These are phyloP conservation scores for Blastobotrys petasosporus DNA, from an alignment of 1,139 yeast genomes.

Conservation along the genomic window DNA sequence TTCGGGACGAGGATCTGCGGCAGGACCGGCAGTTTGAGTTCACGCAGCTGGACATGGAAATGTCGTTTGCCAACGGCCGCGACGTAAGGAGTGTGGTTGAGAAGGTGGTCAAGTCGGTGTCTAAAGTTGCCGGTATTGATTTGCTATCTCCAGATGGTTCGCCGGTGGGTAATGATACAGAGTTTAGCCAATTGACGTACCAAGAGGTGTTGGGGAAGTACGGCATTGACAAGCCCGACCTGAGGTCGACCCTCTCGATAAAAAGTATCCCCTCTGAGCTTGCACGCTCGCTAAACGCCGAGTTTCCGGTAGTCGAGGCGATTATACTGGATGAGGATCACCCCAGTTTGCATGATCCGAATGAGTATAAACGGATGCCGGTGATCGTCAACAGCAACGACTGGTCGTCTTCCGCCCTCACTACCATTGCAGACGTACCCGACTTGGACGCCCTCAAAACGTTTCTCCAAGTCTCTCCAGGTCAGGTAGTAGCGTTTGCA, in stretches of 20 bases:
- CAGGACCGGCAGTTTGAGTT: slow-evolving; percentile 97
- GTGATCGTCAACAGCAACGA: slow-evolving; percentile 30
- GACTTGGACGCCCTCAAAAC: slow-evolving; percentile 16
- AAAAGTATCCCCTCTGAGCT: slow-evolving; percentile 39
- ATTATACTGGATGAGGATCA: slow-evolving; percentile 45
- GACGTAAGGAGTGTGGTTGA: slow-evolving; percentile 68
- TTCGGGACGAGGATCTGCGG: slow-evolving; percentile 91
- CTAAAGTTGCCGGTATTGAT: slow-evolving; percentile 36
- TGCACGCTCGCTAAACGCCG: slow-evolving; percentile 36
- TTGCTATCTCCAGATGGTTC: not conserved
- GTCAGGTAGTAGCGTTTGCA: slow-evolving; percentile 71
- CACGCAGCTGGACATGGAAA: slow-evolving; percentile 90
- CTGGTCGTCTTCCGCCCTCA: slow-evolving; percentile 7
- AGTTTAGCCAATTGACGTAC: slow-evolving; percentile 43
- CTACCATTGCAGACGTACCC: slow-evolving; percentile 38
- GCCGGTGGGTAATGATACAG: not conserved
- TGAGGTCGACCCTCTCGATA: slow-evolving; percentile 51
- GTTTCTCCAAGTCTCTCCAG: slow-evolving; percentile 39
- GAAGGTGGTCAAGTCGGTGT: slow-evolving; percentile 47
- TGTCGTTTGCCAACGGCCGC: slow-evolving; percentile 68
- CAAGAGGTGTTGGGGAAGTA: slow-evolving; percentile 61
- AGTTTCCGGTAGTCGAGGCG: slow-evolving; percentile 65
- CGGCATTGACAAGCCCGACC: slow-evolving; percentile 95
- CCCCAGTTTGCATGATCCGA: slow-evolving; percentile 38
- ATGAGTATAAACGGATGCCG: slow-evolving; percentile 59